Evolutionary conservation across 2,329 filamentous ascomycete genomes (phyloP).

Genomic region (Verticillium nonalfalfae): DNA sequence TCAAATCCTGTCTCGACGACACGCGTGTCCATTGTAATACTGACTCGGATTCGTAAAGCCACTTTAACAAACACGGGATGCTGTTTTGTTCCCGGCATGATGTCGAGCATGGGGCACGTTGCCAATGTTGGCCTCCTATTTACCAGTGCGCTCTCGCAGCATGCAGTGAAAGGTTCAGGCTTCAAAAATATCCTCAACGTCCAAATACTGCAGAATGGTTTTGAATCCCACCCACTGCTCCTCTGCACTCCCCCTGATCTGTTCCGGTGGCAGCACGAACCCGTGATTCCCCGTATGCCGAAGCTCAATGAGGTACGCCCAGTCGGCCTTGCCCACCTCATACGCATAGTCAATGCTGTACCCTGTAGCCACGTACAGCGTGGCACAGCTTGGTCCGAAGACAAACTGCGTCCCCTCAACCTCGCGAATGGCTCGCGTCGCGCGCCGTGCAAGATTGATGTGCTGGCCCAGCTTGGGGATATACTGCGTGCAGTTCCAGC

Average conservation of each 20-base stretch:
- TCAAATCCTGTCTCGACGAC: no score
- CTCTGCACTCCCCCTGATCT: conserved; percentile 25
- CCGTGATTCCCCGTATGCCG: conserved; percentile 25
- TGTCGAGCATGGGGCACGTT: no score
- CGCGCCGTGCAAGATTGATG: conserved; percentile 18
- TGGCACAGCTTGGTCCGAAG: conserved; percentile 27
- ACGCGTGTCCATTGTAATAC: no score
- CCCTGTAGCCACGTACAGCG: conserved; percentile 26
- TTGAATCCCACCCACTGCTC: conserved; percentile 28
- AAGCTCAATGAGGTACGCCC: conserved; percentile 31
- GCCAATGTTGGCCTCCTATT: no score
- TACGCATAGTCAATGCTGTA: conserved; percentile 20
- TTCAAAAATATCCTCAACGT: conserved; percentile 25
- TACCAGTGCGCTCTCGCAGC: no score
- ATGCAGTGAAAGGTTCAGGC: background rate
- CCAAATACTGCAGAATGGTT: conserved; percentile 21
- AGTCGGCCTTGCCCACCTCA: conserved; percentile 19
- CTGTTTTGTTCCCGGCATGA: no score
- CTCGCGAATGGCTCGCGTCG: conserved; percentile 4
- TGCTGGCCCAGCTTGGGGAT: conserved; percentile 31
- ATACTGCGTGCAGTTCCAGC: conserved; percentile 33
- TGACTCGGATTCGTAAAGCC: no score
- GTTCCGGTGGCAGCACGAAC: conserved; percentile 27
- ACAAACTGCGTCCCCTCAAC: conserved; percentile 21
- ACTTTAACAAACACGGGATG: no score